These are phyloP conservation scores for Debaryomycetaceae sp. DNA, from an alignment of 1,139 yeast species.

Conservation along the genomic window DNA sequence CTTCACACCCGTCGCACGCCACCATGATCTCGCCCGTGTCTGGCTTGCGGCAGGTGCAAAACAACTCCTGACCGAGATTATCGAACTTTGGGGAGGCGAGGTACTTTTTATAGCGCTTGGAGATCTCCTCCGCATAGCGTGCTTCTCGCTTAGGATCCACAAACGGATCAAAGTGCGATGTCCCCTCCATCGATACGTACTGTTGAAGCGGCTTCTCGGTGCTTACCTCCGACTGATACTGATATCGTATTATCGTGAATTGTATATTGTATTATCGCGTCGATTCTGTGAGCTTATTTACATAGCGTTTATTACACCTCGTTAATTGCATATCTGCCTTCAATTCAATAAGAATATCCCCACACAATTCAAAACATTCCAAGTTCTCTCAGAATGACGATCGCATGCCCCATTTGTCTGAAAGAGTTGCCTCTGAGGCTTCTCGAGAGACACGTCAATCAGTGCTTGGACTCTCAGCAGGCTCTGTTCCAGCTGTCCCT, in stretches of 20 bases:
- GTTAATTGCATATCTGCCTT: no score
- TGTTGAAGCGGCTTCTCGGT: no score
- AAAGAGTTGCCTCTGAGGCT: slow-evolving; percentile 12
- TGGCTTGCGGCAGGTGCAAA: slow-evolving; percentile 69
- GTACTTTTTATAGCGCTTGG: slow-evolving; percentile 36
- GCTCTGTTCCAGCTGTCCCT: not conserved
- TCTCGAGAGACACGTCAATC: slow-evolving; percentile 32
- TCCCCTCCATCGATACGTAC: no score
- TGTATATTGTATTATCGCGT: no score
- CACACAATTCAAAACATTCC: not conserved
- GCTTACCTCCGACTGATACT: no score
- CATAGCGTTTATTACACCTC: no score
- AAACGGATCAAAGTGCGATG: no score
- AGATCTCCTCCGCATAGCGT: slow-evolving; percentile 21
- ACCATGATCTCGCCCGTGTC: slow-evolving; percentile 76
- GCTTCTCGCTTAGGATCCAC: no score
- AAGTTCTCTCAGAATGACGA: slow-evolving; percentile 4
- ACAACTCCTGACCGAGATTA: slow-evolving; percentile 50
- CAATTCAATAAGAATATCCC: not conserved
- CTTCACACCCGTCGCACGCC: slow-evolving; percentile 91
- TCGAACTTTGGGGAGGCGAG: slow-evolving; percentile 33
- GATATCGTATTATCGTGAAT: no score
- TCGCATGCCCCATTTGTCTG: slow-evolving; percentile 27
- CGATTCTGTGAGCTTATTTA: no score
- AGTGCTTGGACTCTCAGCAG: slow-evolving; percentile 21